A percentile compares a stretch with the other conserved stretches of the same genome.
phyloP scores from a whole-genome alignment of 768 basidiomycete genomes.

The Leucosporidium scottii region DNA sequence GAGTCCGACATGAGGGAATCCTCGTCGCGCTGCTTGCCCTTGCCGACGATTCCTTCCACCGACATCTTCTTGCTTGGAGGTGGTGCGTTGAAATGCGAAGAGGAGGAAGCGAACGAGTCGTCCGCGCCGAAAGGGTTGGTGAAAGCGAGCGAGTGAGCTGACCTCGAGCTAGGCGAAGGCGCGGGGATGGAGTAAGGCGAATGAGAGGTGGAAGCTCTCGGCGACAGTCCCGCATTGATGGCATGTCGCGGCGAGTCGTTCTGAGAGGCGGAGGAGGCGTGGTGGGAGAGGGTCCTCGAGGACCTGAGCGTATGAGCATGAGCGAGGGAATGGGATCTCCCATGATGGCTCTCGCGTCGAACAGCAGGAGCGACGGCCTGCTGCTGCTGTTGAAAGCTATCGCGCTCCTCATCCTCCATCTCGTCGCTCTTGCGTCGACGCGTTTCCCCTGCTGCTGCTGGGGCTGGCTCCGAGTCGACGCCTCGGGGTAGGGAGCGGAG shows the following conservation, averaged over 20 bases:
- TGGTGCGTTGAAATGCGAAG: conserved; percentile 1
- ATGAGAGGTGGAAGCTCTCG: not conserved
- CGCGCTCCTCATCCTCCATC: conserved; percentile 27
- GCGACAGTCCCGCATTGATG: not conserved
- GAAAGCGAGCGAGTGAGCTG: not conserved
- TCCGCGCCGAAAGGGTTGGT: conserved; percentile 15
- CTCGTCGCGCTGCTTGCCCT: conserved; percentile 11
- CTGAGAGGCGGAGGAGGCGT: not conserved
- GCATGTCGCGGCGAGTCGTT: not conserved
- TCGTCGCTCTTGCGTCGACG: conserved; percentile 33
- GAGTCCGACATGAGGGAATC: not conserved
- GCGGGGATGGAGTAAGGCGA: not conserved
- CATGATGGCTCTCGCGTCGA: conserved; percentile 14
- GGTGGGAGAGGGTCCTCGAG: conserved; percentile 22
- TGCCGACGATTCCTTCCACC: conserved; percentile 20
- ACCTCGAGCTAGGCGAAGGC: not conserved
- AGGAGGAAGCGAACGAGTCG: not conserved
- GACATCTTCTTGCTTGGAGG: conserved; percentile 30
- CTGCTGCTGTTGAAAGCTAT: not conserved
- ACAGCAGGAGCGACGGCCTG: not conserved
- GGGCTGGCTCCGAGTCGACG: not conserved
- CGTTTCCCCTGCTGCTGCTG: conserved; percentile 13
- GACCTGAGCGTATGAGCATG: conserved; percentile 26
- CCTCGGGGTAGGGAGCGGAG: not conserved
- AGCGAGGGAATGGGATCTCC: conserved; percentile 22